phyloP scores from a whole-genome alignment of 257 asterid species.

The Nicotiana noctiflora region DNA sequence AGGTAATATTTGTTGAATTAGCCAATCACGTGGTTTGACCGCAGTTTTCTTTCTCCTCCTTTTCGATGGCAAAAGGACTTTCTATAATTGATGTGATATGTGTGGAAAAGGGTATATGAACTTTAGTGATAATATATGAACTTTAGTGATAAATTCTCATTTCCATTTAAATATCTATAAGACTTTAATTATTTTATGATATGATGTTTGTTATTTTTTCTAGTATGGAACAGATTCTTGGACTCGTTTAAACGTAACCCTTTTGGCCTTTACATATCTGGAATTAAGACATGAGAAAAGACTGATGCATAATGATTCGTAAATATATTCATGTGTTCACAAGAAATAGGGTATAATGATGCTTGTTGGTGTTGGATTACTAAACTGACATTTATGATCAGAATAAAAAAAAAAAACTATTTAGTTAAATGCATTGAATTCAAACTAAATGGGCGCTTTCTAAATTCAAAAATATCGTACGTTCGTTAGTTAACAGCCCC shows the following conservation, averaged over 20 bases:
- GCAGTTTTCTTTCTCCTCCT: not conserved
- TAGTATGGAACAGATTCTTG: not conserved
- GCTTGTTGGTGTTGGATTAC: not conserved
- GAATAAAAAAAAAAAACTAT: not conserved
- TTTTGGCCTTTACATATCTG: not conserved
- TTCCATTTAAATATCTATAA: not conserved
- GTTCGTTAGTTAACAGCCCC: slow-evolving; percentile 3
- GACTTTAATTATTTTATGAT: not conserved
- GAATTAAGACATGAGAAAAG: too few relatives aligned
- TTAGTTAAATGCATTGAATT: not conserved
- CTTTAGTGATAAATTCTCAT: not conserved
- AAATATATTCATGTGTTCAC: not conserved
- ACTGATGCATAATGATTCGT: too few relatives aligned
- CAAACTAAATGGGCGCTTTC: not conserved
- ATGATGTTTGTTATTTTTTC: not conserved
- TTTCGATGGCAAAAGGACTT: not conserved
- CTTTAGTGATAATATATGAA: not conserved
- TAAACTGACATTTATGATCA: not conserved
- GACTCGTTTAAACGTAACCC: not conserved
- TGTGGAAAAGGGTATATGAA: not conserved
- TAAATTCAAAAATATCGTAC: not conserved
- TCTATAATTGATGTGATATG: not conserved
- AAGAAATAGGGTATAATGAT: not conserved
- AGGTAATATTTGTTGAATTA: not conserved
- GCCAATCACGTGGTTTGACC: slow-evolving; percentile 5